Evolutionary conservation across 1,284 basidiomycete species (phyloP).

Genomic region (Serendipita sp.): DNA sequence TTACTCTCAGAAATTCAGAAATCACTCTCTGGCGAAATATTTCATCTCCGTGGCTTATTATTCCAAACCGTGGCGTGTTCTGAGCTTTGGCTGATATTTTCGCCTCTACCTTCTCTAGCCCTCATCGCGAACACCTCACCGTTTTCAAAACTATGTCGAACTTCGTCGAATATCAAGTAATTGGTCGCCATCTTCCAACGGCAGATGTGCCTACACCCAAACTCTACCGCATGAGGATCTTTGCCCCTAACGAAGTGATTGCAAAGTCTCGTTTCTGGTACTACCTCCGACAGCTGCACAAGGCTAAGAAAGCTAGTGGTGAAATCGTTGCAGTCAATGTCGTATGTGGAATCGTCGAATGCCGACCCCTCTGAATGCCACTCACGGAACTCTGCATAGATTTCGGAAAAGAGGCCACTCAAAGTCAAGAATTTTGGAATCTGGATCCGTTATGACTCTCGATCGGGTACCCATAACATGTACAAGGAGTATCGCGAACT

Average conservation of each 20-base stretch:
- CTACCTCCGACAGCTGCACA: slow-evolving; percentile 95
- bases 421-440: slow-evolving; percentile 99
- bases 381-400: slow-evolving; percentile 36
- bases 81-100: background rate
- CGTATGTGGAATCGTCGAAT: slow-evolving; percentile 43
- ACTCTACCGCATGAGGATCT: slow-evolving; percentile 99
- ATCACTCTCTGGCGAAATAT: too few species aligned
- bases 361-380: background rate
- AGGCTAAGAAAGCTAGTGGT: slow-evolving; percentile 98
- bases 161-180: slow-evolving; percentile 83
- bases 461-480: slow-evolving; percentile 96
- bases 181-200: slow-evolving; percentile 93
- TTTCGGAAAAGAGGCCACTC: slow-evolving; percentile 90
- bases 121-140: background rate
- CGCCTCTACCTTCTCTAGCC: background rate
- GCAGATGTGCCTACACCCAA: slow-evolving; percentile 88
- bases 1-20: too few species aligned
- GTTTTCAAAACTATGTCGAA: slow-evolving; percentile 24
- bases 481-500: slow-evolving; percentile 92
- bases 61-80: background rate
- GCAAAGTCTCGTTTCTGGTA: slow-evolving; percentile 99
- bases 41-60: too few species aligned
- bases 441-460: slow-evolving; percentile 98
- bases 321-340: slow-evolving; percentile 98
- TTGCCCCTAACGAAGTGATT: slow-evolving; percentile 95